phyloP scores from a whole-genome alignment of 2,329 filamentous ascomycete genomes.

The Stachybotrys chartarum region DNA sequence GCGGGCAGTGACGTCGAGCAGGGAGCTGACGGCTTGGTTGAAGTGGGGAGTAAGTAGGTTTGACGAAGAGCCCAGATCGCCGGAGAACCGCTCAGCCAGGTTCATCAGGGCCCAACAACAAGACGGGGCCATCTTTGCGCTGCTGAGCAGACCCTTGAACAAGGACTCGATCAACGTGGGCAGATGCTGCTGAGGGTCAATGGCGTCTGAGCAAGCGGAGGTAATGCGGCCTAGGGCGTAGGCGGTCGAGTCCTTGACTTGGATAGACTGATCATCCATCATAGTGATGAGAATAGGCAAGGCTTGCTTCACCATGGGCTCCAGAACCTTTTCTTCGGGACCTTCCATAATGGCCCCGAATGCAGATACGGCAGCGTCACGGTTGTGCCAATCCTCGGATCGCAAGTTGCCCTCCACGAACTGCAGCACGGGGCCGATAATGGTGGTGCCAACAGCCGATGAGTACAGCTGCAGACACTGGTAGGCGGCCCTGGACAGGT shows the following conservation, averaged over 20 bases:
- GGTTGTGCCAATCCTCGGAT: slow-evolving; percentile 86
- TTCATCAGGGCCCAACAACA: slow-evolving; percentile 99
- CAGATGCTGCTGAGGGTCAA: slow-evolving; percentile 78
- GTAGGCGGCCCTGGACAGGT: slow-evolving; percentile 88
- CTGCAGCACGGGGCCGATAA: slow-evolving; percentile 77
- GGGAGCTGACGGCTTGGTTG: slow-evolving; percentile 78
- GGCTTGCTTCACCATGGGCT: slow-evolving; percentile 93
- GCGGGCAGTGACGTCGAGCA: slow-evolving; percentile 79
- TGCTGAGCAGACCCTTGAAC: slow-evolving; percentile 83
- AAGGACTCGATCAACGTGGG: slow-evolving; percentile 80
- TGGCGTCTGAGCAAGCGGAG: slow-evolving; percentile 84
- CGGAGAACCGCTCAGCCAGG: slow-evolving; percentile 88
- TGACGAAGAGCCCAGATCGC: slow-evolving; percentile 66
- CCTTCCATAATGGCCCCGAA: slow-evolving; percentile 99
- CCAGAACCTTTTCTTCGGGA: slow-evolving; percentile 83
- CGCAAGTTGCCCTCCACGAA: slow-evolving; percentile 92
- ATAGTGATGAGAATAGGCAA: slow-evolving; percentile 81
- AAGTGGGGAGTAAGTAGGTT: slow-evolving; percentile 91
- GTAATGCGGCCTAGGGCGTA: slow-evolving; percentile 95
- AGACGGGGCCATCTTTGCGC: slow-evolving; percentile 93
- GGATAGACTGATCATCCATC: slow-evolving; percentile 86
- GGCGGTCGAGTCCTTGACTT: slow-evolving; percentile 92
- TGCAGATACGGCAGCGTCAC: slow-evolving; percentile 92
- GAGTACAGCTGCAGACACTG: slow-evolving; percentile 94
- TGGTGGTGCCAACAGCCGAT: slow-evolving; percentile 77